These are phyloP conservation scores for Pestalotiopsis sp. DNA, from an alignment of 2,329 filamentous ascomycete species.

Conservation along the genomic window DNA sequence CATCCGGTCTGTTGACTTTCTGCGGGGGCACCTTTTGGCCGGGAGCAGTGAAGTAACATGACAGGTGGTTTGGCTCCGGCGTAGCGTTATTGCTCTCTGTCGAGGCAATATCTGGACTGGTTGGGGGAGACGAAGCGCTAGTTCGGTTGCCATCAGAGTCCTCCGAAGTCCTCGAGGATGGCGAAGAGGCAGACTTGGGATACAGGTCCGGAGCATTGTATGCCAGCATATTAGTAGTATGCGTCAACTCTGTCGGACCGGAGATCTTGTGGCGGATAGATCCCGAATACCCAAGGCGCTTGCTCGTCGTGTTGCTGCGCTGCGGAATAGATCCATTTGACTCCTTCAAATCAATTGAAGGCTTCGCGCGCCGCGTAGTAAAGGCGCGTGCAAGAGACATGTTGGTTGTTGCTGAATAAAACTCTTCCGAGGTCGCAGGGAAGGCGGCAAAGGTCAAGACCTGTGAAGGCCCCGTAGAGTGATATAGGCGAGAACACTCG, in stretches of 20 bases:
- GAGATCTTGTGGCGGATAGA: slow-evolving; percentile 77
- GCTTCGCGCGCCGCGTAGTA: slow-evolving; percentile 68
- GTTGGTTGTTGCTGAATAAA: slow-evolving; percentile 28
- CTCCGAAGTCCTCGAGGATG: slow-evolving; percentile 57
- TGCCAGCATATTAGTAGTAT: slow-evolving; percentile 94
- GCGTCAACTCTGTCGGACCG: slow-evolving; percentile 80
- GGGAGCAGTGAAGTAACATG: slow-evolving; percentile 64
- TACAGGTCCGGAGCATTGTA: slow-evolving; percentile 89
- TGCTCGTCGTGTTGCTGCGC: slow-evolving; percentile 49
- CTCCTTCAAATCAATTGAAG: slow-evolving; percentile 48
- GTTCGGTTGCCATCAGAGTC: slow-evolving; percentile 69
- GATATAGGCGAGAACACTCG: background rate
- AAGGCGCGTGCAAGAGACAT: slow-evolving; percentile 72
- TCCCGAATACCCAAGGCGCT: slow-evolving; percentile 43
- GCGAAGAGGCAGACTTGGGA: slow-evolving; percentile 47
- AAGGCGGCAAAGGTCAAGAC: background rate
- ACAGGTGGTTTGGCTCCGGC: slow-evolving; percentile 66
- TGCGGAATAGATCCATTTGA: slow-evolving; percentile 39
- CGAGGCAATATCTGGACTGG: slow-evolving; percentile 67
- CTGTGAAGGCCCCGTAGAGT: background rate
- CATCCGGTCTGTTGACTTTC: slow-evolving; percentile 31
- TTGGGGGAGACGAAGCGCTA: slow-evolving; percentile 63
- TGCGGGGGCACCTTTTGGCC: slow-evolving; percentile 39
- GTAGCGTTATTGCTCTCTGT: slow-evolving; percentile 56
- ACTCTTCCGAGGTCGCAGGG: background rate